Percentiles rank a stretch among this genome's conserved stretches.
Conservation (phyloP, 2,329 filamentous ascomycete genomes). For the Huntiella omanensis region DNA sequence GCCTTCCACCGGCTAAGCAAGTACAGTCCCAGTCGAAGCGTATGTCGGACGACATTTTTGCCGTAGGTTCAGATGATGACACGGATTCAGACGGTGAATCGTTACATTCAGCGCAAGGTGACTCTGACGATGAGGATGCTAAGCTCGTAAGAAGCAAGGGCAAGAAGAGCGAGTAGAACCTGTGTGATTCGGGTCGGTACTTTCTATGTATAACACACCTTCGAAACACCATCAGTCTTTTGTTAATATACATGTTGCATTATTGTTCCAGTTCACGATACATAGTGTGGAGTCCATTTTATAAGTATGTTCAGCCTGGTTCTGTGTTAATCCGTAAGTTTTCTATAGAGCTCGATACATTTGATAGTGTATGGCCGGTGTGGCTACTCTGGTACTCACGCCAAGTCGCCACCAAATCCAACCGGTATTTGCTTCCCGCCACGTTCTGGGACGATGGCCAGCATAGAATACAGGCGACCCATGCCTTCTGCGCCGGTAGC, state of each 20-base stretch:
- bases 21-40: constrained; percentile 23
- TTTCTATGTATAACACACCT: no score
- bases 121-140: constrained; percentile 34
- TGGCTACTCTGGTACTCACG: neutral
- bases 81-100: constrained; percentile 6
- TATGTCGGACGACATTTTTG: constrained; percentile 75
- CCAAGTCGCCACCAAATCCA: constrained; percentile 67
- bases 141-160: constrained; percentile 30
- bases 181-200: no score
- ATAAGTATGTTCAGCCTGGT: no score
- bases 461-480: constrained; percentile 84
- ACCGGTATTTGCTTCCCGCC: constrained; percentile 57
- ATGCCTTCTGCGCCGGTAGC: constrained; percentile 69
- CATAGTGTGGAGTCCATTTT: no score
- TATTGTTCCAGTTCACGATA: no score
- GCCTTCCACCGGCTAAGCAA: constrained; percentile 12
- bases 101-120: constrained; percentile 1
- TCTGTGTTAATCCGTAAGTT: no score
- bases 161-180: constrained; percentile 6
- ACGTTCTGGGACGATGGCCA: constrained; percentile 77
- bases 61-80: constrained; percentile 48
- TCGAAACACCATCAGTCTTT: no score
- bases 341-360: no score
- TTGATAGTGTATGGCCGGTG: neutral
- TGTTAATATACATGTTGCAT: no score